Base-by-base conservation (phyloP, 164 flowering plant species). In the Piper betle region DNA sequence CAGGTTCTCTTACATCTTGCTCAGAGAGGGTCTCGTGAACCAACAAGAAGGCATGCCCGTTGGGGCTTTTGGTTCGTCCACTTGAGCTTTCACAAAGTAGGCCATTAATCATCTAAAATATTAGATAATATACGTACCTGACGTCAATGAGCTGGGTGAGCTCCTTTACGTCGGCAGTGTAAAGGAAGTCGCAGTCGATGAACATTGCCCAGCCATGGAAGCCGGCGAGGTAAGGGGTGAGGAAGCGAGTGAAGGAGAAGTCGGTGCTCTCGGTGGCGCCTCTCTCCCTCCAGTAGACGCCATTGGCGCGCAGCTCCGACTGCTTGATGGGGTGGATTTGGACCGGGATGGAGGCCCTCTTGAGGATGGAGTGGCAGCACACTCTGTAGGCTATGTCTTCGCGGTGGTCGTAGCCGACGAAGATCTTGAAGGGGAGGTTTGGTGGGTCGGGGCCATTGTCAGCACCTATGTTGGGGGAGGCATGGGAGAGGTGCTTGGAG, bases 151-250 rank as follows among this genome's bases (percentile, higher is more conserved):
- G 62, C 19, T 84, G 88, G 0, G 63, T 72, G 55, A 92, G 62
- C 66, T 92, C 87, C 75, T 87, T 85, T 25, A 92, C 76, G 63
- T 92, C 98, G 18, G 75, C 77, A 12, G 86, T 74, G 69, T 89
- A 92, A 13, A 92, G 83, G 65, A 92, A 87, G 68, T 92, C 98
- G 62, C 98, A 92, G 53, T 92, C 98, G 15, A 92, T 88, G 68
- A 92, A 92, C 96, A 92, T 76, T 0, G 97, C 96, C 97, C 96
- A 92, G 2, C 97, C 96, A 4, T 87, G 78, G 52, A 64, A 89
- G 57, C 75, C 65, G 0, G 98, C 97, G 53, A 92, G 73, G 63
- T 75, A 60, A 0, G 97, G 98, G 33, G 97, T 89, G 68, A 89
- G 69, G 75, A 92, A 89, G 19, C 97, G 80, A 4, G 75, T 66